phyloP scores from a whole-genome alignment of 1,284 basidiomycete species.

The Cutaneotrichosporon sp. region DNA sequence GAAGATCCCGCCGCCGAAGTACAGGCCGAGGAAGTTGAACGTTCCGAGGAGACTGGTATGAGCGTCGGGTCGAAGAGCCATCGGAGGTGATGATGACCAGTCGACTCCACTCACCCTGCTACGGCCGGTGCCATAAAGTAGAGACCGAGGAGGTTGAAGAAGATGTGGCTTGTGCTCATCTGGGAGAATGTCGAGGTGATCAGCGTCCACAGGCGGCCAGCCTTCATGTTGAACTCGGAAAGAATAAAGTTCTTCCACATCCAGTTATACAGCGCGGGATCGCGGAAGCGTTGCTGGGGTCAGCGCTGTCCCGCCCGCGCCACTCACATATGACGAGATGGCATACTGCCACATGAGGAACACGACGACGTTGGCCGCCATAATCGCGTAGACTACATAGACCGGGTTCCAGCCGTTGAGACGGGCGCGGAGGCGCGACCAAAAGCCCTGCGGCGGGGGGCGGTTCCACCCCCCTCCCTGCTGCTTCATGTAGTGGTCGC shows the following conservation, averaged over 20 bases:
- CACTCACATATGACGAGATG: conserved; percentile 31
- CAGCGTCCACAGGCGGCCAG: conserved; percentile 76
- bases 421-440: neutral
- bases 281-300: conserved; percentile 45
- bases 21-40: conserved; percentile 65
- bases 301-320: neutral
- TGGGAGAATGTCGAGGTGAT: conserved; percentile 74
- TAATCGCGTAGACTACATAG: conserved; percentile 19
- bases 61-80: neutral
- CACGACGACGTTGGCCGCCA: conserved; percentile 41
- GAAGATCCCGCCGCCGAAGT: conserved; percentile 66
- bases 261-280: conserved; percentile 55
- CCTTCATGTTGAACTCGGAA: conserved; percentile 57
- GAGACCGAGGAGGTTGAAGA: conserved; percentile 73
- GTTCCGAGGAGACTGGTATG: conserved; percentile 58
- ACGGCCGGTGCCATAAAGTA: conserved; percentile 72
- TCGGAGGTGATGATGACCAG: neutral
- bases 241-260: conserved; percentile 67
- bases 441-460: too few species aligned
- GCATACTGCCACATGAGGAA: conserved; percentile 48
- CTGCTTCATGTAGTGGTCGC: conserved; percentile 3
- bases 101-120: conserved; percentile 47
- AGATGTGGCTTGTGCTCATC: conserved; percentile 58
- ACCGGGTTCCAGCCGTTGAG: conserved; percentile 4
- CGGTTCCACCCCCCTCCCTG: too few species aligned